phyloP scores from a whole-genome alignment of 768 basidiomycete species.

The Russula sp. region DNA sequence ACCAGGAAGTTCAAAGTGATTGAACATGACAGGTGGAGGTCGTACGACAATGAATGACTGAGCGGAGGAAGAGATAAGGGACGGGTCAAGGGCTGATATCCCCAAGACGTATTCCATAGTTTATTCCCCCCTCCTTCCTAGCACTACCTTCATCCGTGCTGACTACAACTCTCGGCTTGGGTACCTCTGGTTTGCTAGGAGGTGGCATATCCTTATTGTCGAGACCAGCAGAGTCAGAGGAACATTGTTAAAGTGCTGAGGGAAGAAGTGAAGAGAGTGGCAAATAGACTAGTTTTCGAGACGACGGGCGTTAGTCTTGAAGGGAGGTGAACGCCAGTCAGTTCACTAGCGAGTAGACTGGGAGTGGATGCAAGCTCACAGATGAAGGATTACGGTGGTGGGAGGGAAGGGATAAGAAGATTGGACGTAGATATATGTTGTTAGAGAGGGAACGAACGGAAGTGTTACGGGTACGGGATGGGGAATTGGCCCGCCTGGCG shows the following conservation, averaged over 20 bases:
- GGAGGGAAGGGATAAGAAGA: too few relatives aligned
- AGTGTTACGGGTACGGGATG: background rate
- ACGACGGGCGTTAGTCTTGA: background rate
- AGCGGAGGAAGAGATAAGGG: background rate
- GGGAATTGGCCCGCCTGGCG: too few relatives aligned
- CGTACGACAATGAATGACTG: constrained; percentile 90
- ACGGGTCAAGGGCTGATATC: background rate
- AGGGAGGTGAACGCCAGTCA: background rate
- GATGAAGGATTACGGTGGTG: background rate
- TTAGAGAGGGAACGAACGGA: background rate
- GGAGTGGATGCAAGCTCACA: background rate
- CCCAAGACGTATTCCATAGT: constrained; percentile 40
- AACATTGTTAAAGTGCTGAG: constrained; percentile 11
- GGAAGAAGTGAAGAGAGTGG: constrained; percentile 17
- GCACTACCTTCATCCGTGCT: constrained; percentile 28
- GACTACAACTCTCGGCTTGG: constrained; percentile 1
- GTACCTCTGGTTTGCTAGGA: background rate
- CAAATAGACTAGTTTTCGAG: constrained; percentile 11
- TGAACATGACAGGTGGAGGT: constrained; percentile 78
- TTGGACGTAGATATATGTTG: background rate
- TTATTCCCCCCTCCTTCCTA: constrained; percentile 39
- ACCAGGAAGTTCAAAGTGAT: constrained; percentile 85
- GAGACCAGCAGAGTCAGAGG: constrained; percentile 7
- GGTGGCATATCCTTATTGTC: background rate
- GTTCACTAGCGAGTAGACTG: too few relatives aligned